A percentile compares a stretch with the other conserved stretches of the same genome.
These are phyloP conservation scores for Crucibulum laeve DNA, from an alignment of 768 basidiomycete species.

Conservation along the genomic window DNA sequence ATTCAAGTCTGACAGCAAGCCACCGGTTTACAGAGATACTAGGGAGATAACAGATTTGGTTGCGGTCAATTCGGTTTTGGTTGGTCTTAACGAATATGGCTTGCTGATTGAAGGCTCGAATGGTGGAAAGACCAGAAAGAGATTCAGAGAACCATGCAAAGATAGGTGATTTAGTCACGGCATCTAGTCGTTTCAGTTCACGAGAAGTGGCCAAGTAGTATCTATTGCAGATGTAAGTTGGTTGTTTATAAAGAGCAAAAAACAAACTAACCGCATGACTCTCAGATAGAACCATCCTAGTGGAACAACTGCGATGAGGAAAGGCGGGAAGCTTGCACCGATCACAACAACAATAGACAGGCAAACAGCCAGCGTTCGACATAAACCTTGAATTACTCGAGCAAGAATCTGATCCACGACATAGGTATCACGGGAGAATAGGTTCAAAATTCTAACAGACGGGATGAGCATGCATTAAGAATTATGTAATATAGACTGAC, in stretches of 20 bases:
- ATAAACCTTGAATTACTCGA: conserved; percentile 67
- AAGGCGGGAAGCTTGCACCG: conserved; percentile 75
- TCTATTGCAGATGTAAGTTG: conserved; percentile 28
- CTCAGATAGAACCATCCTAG: conserved; percentile 74
- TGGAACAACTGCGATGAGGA: conserved; percentile 72
- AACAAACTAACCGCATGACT: conserved; percentile 65
- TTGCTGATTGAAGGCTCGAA: conserved; percentile 77
- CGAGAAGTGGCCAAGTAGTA: conserved; percentile 87
- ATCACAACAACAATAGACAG: conserved; percentile 70
- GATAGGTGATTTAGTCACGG: conserved; percentile 86
- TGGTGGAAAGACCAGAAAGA: conserved; percentile 72
- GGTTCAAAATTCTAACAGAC: conserved; percentile 66
- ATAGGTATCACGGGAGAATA: conserved; percentile 88
- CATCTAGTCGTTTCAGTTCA: conserved; percentile 85
- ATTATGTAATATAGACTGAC: conserved; percentile 27
- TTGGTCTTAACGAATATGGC: conserved; percentile 62
- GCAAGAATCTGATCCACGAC: conserved; percentile 83
- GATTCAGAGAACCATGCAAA: conserved; percentile 87
- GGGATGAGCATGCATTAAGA: background rate
- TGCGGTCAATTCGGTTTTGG: conserved; percentile 74
- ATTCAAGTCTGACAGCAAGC: conserved; percentile 81
- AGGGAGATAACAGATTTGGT: conserved; percentile 75
- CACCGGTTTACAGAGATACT: conserved; percentile 77
- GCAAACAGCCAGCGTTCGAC: conserved; percentile 58
- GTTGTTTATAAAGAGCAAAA: background rate